These are phyloP conservation scores for Rhytidhysteron rufulum DNA, from an alignment of 2,329 filamentous ascomycete genomes.

Conservation along the genomic window DNA sequence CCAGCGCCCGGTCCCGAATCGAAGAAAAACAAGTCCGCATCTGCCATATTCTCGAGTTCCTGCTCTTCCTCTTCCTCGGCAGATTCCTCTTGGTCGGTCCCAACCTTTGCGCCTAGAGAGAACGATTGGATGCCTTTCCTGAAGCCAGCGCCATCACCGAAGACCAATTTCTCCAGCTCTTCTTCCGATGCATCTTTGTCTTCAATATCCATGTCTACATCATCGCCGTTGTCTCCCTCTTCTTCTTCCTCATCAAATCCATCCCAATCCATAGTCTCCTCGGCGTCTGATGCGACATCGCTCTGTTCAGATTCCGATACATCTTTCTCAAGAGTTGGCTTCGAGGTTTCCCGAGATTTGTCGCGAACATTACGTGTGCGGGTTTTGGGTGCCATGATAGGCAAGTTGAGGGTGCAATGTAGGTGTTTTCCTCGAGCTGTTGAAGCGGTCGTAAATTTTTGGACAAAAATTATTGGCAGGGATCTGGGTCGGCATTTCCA, in stretches of 20 bases:
- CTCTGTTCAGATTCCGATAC: background rate
- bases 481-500: background rate
- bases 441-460: background rate
- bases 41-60: slow-evolving; percentile 62
- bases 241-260: background rate
- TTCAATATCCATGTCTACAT: slow-evolving; percentile 60
- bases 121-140: slow-evolving; percentile 65
- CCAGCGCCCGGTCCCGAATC: slow-evolving; percentile 59
- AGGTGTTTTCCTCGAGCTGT: background rate
- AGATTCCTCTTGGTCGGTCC: slow-evolving; percentile 26
- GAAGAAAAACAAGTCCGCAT: slow-evolving; percentile 81
- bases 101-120: slow-evolving; percentile 41
- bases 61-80: slow-evolving; percentile 48
- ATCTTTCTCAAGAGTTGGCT: background rate
- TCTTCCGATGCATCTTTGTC: slow-evolving; percentile 81
- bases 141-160: slow-evolving; percentile 84
- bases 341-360: background rate
- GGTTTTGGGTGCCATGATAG: slow-evolving; percentile 1
- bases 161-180: slow-evolving; percentile 81
- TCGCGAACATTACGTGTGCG: background rate
- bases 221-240: background rate
- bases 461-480: background rate
- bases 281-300: background rate
- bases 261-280: background rate
- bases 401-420: background rate